Evolutionary conservation across 352 stramenopile species (phyloP), one percentile per base, ranked within the genome.

Genomic region (Pythium coloratum): DNA sequence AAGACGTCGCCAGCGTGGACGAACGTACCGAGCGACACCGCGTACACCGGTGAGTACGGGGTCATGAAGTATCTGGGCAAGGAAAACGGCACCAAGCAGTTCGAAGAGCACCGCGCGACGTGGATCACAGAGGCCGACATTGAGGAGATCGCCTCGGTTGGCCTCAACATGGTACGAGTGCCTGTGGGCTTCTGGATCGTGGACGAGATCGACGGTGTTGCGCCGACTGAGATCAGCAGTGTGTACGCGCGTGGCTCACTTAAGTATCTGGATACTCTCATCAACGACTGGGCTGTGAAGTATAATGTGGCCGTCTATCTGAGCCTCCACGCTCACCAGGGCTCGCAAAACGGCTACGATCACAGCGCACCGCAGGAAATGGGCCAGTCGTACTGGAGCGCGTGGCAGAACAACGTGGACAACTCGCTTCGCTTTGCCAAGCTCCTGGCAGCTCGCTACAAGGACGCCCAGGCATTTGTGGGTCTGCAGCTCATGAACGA

Each of bases 171-270:
- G 7, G 66, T 72, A 28, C 66, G 66, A 14, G 66, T 72, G 7
- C 76, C 84, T 7, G 54, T 90, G 24, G 72, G 77, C 4, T 80
- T 80, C 69, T 92, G 81, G 80, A 90, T 91, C 57, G 61, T 81
- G 10, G 67, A 69, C 53, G 64, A 71, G 30, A 59, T 49, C 40
- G 2, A 5, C 8, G 40, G 14, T 16, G 40, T 49, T 4, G 40
- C 75, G 20, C 12, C 38, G 1, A 30, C 53, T 14, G 36, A 54
- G 0, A n/a, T 56, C 20, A 46, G 28, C 62, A 14, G n/a, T 9
- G 58, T 71, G 10, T 76, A 68, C 46, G 69, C 73, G 16, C 46
- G 30, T 3, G 70, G 70, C 46, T 34, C 67, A 16, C 70, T 88
- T 13, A 70, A 77, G 57, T 90, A 88, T 33, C 44, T 90, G 1